These are phyloP conservation scores for Boletus smithii DNA, from an alignment of 1,284 basidiomycete species.

Conservation along the genomic window DNA sequence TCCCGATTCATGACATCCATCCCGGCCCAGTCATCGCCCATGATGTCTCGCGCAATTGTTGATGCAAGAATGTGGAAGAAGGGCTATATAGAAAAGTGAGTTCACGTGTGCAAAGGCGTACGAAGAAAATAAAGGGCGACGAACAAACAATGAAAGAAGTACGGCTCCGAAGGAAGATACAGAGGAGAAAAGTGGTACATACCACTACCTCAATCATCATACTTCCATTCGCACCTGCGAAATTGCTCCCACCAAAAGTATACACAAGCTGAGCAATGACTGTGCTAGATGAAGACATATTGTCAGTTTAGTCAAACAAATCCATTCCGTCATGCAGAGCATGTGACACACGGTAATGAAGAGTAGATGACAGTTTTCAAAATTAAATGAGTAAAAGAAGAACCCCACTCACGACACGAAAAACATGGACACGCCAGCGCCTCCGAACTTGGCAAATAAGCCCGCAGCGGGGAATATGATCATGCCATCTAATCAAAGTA, in stretches of 20 bases:
- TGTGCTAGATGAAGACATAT: conserved; percentile 23
- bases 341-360: conserved; percentile 4
- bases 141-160: background rate
- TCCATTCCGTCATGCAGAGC: background rate
- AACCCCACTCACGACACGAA: conserved; percentile 69
- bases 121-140: background rate
- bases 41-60: conserved; percentile 68
- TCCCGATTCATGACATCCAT: conserved; percentile 68
- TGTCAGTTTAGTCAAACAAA: background rate
- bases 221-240: conserved; percentile 87
- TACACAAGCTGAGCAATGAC: conserved; percentile 84
- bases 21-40: conserved; percentile 25
- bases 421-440: conserved; percentile 93
- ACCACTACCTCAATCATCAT: conserved; percentile 99
- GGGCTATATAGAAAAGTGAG: conserved; percentile 48
- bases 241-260: conserved; percentile 84
- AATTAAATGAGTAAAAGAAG: conserved; percentile 6
- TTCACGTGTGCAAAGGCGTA: background rate
- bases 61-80: conserved; percentile 93
- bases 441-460: conserved; percentile 79
- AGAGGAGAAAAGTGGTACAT: conserved; percentile 33
- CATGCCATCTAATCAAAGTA: conserved; percentile 60
- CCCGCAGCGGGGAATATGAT: conserved; percentile 87
- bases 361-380: conserved; percentile 4
- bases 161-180: background rate